Base-by-base conservation (phyloP, 2,329 filamentous ascomycete species). In the Aciculosporium take region DNA sequence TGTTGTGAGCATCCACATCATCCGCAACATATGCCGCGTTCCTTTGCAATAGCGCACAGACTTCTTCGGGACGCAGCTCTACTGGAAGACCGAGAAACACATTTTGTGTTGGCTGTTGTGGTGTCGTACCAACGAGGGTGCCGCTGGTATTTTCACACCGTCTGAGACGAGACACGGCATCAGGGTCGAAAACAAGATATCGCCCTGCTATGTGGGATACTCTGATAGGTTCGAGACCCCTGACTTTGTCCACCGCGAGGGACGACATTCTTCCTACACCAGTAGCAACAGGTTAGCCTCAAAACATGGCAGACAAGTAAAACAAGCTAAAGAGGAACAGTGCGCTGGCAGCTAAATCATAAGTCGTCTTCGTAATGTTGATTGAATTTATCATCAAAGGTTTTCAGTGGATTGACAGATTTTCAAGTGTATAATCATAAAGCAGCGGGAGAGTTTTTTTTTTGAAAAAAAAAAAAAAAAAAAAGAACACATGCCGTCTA, bases 91-190 rank as follows among this genome's bases (percentile, higher is more conserved):
- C 85, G 44, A 89, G 74, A 57, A 96, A 96, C 44, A 94, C 74
- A 63, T 94, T 96, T 63, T 98, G 91, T 52, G 93, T 89, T 5
- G 88, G 87, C 43, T 86, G 81, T 62, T 96, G 88, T 2, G 91
- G 89, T 24, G 94, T 77, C 7, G 84, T 88, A 43, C 91, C 91
- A 45, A 84, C 79, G 42, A 94, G 71, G 25, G 91, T 81, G 48
- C 87, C 87, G 55, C 83, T 88, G 53, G 94, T 86, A 58, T 85
- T 79, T 65, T 94, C 75, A 52, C 77, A 69, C 47, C 84, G 78
- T 49, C 91, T 83, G 47, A 94, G 69, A 58, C 81, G 74, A 52
- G 82, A 79, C 45, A 87, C 81, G 48, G 79, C 77, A 56, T 87
- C 76, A 53, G 86, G 76, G 58, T 94, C 86, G 68, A 95, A 96